Percentiles rank a stretch among this genome's conserved stretches.
Evolutionary conservation across 2,329 filamentous ascomycete genomes (phyloP).

Genomic region (Hortaea sp.): DNA sequence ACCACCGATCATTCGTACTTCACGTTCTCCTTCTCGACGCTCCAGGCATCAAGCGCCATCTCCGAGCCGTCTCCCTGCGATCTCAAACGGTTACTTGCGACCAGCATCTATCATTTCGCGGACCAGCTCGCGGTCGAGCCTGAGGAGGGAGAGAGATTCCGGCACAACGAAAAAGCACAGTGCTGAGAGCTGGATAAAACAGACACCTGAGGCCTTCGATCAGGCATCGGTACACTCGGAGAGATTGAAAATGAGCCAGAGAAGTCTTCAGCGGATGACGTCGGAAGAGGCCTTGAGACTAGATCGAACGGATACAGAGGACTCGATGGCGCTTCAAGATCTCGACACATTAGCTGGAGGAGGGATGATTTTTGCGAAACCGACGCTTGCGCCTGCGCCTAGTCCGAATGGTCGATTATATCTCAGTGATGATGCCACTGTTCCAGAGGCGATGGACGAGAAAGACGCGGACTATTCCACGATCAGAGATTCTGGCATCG

Average conservation of each 20-base stretch:
- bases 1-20: constrained; percentile 46
- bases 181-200: constrained; percentile 23
- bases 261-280: constrained; percentile 13
- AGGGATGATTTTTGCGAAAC: constrained; percentile 17
- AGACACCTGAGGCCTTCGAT: constrained; percentile 6
- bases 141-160: constrained; percentile 47
- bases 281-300: constrained; percentile 17
- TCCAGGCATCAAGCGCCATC: constrained; percentile 54
- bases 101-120: constrained; percentile 8
- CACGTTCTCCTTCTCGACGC: constrained; percentile 68
- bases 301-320: not conserved
- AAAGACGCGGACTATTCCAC: constrained; percentile 6
- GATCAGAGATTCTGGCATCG: not conserved
- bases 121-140: constrained; percentile 19
- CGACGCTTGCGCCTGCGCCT: constrained; percentile 26
- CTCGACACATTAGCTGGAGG: constrained; percentile 11
- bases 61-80: constrained; percentile 1
- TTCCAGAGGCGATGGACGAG: constrained; percentile 10
- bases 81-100: not conserved
- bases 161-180: constrained; percentile 37
- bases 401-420: constrained; percentile 27
- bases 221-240: constrained; percentile 14
- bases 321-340: constrained; percentile 4
- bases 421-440: constrained; percentile 13
- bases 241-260: constrained; percentile 9